Percentiles rank a stretch among this genome's conserved stretches.
Conservation (phyloP, 2,329 filamentous ascomycete genomes). For the Colletotrichum musicola region DNA sequence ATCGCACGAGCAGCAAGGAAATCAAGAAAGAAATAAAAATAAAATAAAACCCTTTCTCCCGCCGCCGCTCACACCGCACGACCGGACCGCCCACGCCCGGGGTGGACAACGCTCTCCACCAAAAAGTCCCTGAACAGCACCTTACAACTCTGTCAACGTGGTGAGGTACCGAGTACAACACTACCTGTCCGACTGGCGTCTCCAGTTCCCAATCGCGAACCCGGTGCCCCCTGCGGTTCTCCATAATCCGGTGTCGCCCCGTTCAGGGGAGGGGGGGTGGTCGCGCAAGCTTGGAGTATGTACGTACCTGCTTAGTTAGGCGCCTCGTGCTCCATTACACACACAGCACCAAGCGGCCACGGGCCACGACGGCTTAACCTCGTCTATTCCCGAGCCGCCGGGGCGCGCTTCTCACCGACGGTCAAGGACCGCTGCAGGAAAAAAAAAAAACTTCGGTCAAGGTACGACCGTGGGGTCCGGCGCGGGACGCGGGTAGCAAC, state of each 20-base stretch:
- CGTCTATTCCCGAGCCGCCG: conserved; percentile 38
- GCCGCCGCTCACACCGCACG: conserved; percentile 20
- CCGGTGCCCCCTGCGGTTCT: conserved; percentile 32
- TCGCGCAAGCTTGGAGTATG: background rate
- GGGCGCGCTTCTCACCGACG: conserved; percentile 33
- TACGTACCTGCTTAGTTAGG: no score
- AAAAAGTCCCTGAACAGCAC: conserved; percentile 33
- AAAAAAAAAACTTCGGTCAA: conserved; percentile 32
- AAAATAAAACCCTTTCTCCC: background rate
- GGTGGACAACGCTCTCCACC: conserved; percentile 9
- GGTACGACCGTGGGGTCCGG: conserved; percentile 28
- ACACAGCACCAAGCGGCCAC: background rate
- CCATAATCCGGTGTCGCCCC: conserved; percentile 35
- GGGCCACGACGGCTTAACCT: conserved; percentile 32
- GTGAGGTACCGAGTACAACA: conserved; percentile 16
- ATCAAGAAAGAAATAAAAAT: background rate
- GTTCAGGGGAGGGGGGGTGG: conserved; percentile 18
- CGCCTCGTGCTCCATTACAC: no score
- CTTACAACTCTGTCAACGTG: conserved; percentile 18
- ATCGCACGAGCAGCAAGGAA: background rate
- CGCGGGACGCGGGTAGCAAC: conserved; percentile 29
- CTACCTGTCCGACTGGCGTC: background rate
- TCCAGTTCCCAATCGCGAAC: conserved; percentile 12
- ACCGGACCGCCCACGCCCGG: conserved; percentile 9
- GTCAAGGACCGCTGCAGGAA: conserved; percentile 17